phyloP scores from a whole-genome alignment of 2,329 filamentous ascomycete species.

The Aaosphaeria pasadenensis region DNA sequence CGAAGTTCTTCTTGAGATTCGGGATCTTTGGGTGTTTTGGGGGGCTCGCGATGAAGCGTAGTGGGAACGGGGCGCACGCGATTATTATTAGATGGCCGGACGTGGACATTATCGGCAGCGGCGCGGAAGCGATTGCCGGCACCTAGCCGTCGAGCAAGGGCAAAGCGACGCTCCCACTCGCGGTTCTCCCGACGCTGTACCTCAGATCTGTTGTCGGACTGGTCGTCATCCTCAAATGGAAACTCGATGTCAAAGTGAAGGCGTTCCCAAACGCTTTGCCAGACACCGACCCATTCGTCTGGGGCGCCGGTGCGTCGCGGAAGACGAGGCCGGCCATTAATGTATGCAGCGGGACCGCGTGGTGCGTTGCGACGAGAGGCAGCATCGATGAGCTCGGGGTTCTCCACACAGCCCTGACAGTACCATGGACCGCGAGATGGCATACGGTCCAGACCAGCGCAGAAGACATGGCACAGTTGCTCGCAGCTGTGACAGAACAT shows the following conservation, averaged over 20 bases:
- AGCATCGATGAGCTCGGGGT: slow-evolving; percentile 35
- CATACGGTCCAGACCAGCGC: slow-evolving; percentile 75
- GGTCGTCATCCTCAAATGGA: slow-evolving; percentile 72
- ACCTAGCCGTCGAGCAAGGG: slow-evolving; percentile 77
- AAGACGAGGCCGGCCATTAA: slow-evolving; percentile 25
- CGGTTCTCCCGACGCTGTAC: slow-evolving; percentile 58
- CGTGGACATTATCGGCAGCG: slow-evolving; percentile 60
- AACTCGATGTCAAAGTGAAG: slow-evolving; percentile 78
- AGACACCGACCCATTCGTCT: slow-evolving; percentile 67
- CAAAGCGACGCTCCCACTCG: slow-evolving; percentile 80
- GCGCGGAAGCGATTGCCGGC: slow-evolving; percentile 69
- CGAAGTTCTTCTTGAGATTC: slow-evolving; percentile 77
- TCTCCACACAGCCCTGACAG: slow-evolving; percentile 72
- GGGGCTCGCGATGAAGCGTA: slow-evolving; percentile 29
- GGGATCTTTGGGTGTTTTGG: slow-evolving; percentile 53
- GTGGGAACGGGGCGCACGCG: slow-evolving; percentile 41
- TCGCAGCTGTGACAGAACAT: slow-evolving; percentile 92
- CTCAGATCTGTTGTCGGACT: slow-evolving; percentile 56
- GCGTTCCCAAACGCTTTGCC: slow-evolving; percentile 84
- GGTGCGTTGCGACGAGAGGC: slow-evolving; percentile 25
- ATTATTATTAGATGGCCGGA: slow-evolving; percentile 13
- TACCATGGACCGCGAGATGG: slow-evolving; percentile 77
- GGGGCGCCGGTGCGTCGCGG: slow-evolving; percentile 29
- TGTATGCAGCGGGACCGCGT: slow-evolving; percentile 29
- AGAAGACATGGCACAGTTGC: slow-evolving; percentile 86